Base-by-base conservation (phyloP, 768 basidiomycete species). In the Cantharellus cinnabarinus region DNA sequence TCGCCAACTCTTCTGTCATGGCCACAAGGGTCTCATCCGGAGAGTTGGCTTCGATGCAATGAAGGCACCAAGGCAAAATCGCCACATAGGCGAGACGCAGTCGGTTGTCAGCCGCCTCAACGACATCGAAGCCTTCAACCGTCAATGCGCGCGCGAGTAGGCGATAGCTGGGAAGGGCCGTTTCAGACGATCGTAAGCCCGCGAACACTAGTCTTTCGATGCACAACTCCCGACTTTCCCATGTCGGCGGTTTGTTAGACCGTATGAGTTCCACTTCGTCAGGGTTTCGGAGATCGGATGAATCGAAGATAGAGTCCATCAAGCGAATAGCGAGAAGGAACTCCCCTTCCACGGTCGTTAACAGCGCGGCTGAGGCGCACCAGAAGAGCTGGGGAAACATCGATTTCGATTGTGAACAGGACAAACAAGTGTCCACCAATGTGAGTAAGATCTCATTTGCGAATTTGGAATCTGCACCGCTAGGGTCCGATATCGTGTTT, bases 381-480 rank as follows among this genome's bases (percentile, higher is more conserved):
- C 91, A 95, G 69, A 87, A 94, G 56, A 93, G 73, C 62, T 87
- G 86, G 2, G 91, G 88, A 7, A 86, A 71, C 37, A 88, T 73
- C 0, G 74, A 70, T 58, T 74, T 71, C 62, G 83, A 76, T 10
- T 85, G 72, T 54, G 82, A 78, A 10, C 73, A 70, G 2, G 76
- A 71, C 15, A 73, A 71, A 20, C 79, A 77, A 61, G 85, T 72
- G 15, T 81, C 75, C 7, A 76, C 78, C 58, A 95, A 74, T 0
- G 85, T 93, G 48, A 79, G 73, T 41, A 95, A 71, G 61, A 94
- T 81, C 69, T 91, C 91, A 4, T 79, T 78, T 15, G 86, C 82
- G 70, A 94, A 93, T 7, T 77, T 73, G 65, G 88, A 86, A 53
- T 91, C 81, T 62, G 83, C 83, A 14, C 77, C 73, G 63, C 89